Evolutionary conservation across 257 asterid genomes (phyloP), one percentile per base, ranked within the genome.

Genomic region (Cynanchum wilfordii): DNA sequence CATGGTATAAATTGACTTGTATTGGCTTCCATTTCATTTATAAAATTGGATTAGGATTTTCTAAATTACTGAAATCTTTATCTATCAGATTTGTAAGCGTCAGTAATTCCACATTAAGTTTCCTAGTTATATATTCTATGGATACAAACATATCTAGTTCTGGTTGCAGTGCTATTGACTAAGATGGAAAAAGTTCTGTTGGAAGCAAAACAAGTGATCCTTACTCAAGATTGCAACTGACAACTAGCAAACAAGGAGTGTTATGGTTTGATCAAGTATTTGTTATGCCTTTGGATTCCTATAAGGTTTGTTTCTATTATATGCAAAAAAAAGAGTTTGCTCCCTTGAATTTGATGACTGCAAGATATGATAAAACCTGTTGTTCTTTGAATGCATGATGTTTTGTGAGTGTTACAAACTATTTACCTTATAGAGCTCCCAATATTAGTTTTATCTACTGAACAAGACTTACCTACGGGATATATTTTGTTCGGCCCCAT

Each of bases 201-300:
- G 81, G 78, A 86, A 83, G 96, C 97, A 72, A 85, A 42, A 86
- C 86, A 80, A 77, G 86, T 55, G 85, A 92, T 82, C 77, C 88
- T 79, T 85, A 87, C 49, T 79, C 98, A 69, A 92, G 96, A 76
- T 89, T 95, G 83, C 96, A 92, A 73, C 78, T 95, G 75, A 89
- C 86, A 25, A 90, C 97, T 3, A 82, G 85, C n/a, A 83, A 38
- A 75, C 86, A 87, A 75, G 96, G 98, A 73, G 90, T 87, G 72
- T 72, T 92, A 79, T 95, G 99, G 99, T 89, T 92, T 65, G 99
- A 95, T 79, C 99, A 95, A 87, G 94, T 95, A 29, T 95, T 98
- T 20, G 80, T 95, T 71, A 92, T 92, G 98, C 99, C 98, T 78
- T 73, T 85, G 58, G 97, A 90, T 69, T 90, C 99, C 7, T 89